A percentile compares a stretch with the other conserved stretches of the same genome.
These are phyloP conservation scores for Coemansia sp. DNA, from an alignment of 192 early-diverging fungal genomes.

Conservation along the genomic window DNA sequence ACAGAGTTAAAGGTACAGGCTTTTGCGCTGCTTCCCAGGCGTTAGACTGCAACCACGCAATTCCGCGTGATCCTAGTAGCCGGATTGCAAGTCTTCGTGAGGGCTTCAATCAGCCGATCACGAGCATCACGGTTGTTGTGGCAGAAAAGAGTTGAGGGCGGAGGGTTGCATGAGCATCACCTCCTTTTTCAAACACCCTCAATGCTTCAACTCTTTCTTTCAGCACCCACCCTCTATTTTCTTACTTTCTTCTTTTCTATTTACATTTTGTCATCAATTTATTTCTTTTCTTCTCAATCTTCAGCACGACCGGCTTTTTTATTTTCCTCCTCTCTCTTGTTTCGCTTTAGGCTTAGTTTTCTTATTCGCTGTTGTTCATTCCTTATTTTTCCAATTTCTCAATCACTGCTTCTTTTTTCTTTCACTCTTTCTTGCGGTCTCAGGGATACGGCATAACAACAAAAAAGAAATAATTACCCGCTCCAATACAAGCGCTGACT, in stretches of 20 bases:
- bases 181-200: background rate
- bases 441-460: background rate
- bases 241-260: conserved; percentile 11
- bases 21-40: conserved; percentile 34
- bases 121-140: background rate
- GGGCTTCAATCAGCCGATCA: background rate
- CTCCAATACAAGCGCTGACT: conserved; percentile 9
- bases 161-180: background rate
- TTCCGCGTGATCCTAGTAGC: background rate
- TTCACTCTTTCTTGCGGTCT: conserved; percentile 2
- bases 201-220: conserved; percentile 5
- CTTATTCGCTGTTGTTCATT: conserved; percentile 15
- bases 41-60: background rate
- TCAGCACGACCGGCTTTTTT: conserved; percentile 12
- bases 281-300: conserved; percentile 11
- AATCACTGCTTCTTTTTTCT: conserved; percentile 19
- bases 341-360: conserved; percentile 5
- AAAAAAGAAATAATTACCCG: background rate
- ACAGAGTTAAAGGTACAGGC: conserved; percentile 41
- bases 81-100: background rate
- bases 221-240: background rate
- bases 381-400: conserved; percentile 23
- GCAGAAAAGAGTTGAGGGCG: background rate
- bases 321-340: conserved; percentile 6
- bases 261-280: conserved; percentile 20